phyloP scores from a whole-genome alignment of 305 asterid genomes.

The Galium porrigens region DNA sequence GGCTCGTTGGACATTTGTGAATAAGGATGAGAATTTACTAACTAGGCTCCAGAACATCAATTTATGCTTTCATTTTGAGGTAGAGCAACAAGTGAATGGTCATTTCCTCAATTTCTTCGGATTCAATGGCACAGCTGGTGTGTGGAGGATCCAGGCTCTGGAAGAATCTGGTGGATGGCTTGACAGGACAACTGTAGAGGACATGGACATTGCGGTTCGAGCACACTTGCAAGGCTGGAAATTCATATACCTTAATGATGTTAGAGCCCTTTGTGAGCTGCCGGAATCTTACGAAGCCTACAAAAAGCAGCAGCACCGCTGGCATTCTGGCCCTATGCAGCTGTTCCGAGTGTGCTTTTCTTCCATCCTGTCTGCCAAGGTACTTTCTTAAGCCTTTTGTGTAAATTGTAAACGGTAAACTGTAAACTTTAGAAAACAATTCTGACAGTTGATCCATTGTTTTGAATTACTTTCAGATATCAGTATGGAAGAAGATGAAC shows the following conservation, averaged over 20 bases:
- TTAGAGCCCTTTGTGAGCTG: slow-evolving; percentile 63
- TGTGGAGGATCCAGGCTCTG: slow-evolving; percentile 87
- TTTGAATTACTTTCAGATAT: slow-evolving; percentile 38
- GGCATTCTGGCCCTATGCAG: slow-evolving; percentile 99
- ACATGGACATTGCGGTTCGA: slow-evolving; percentile 90
- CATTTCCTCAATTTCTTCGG: slow-evolving; percentile 73
- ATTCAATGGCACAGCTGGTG: slow-evolving; percentile 93
- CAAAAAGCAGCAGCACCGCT: slow-evolving; percentile 88
- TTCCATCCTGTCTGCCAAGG: slow-evolving; percentile 59
- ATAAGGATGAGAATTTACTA: slow-evolving; percentile 80
- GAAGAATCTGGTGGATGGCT: slow-evolving; percentile 98
- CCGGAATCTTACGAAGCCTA: slow-evolving; percentile 92
- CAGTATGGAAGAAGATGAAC: slow-evolving; percentile 70
- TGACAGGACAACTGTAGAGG: slow-evolving; percentile 88
- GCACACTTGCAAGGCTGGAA: slow-evolving; percentile 91
- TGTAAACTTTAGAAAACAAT: not conserved
- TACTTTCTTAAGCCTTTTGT: slow-evolving; percentile 9
- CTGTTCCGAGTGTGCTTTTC: slow-evolving; percentile 81
- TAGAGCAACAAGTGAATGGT: slow-evolving; percentile 91
- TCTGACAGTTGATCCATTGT: not conserved
- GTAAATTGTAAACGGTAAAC: not conserved
- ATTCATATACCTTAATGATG: slow-evolving; percentile 58
- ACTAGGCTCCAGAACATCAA: slow-evolving; percentile 81
- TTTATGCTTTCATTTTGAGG: slow-evolving; percentile 87
- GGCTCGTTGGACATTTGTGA: slow-evolving; percentile 82